A percentile compares a stretch with the other conserved stretches of the same genome.
phyloP scores from a whole-genome alignment of 768 basidiomycete genomes.

The Tricholoma terreum region DNA sequence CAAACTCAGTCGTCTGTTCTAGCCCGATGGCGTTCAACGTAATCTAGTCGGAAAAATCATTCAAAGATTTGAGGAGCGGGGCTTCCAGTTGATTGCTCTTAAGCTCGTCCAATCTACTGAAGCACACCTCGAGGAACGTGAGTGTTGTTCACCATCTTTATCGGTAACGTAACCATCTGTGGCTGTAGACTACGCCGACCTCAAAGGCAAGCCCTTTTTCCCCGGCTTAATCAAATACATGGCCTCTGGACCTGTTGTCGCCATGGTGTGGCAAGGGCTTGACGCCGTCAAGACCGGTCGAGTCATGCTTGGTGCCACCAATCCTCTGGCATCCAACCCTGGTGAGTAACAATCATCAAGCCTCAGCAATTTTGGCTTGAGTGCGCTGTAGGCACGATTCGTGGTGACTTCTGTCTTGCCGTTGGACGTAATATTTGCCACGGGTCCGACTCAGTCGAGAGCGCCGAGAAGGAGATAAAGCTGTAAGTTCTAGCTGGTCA shows the following conservation, averaged over 20 bases:
- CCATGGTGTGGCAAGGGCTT: slow-evolving; percentile 94
- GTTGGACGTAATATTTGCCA: slow-evolving; percentile 95
- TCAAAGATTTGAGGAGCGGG: slow-evolving; percentile 93
- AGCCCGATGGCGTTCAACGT: slow-evolving; percentile 99
- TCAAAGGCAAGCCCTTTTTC: slow-evolving; percentile 94
- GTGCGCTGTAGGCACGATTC: slow-evolving; percentile 72
- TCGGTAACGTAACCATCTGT: slow-evolving; percentile 10
- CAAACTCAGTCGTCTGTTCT: slow-evolving; percentile 12
- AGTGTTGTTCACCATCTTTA: slow-evolving; percentile 14
- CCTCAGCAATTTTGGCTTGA: slow-evolving; percentile 6
- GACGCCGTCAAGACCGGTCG: slow-evolving; percentile 95
- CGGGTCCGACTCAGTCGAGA: slow-evolving; percentile 87
- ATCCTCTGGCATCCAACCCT: slow-evolving; percentile 86
- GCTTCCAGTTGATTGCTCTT: slow-evolving; percentile 94
- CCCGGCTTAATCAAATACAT: slow-evolving; percentile 95
- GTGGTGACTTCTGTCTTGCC: slow-evolving; percentile 92
- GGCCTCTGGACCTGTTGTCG: slow-evolving; percentile 93
- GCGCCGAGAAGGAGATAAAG: slow-evolving; percentile 89
- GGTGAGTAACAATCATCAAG: slow-evolving; percentile 46
- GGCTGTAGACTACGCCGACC: slow-evolving; percentile 86
- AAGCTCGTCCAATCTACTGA: slow-evolving; percentile 82
- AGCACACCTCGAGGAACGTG: slow-evolving; percentile 90
- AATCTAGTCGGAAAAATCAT: slow-evolving; percentile 95
- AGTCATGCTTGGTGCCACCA: slow-evolving; percentile 93
- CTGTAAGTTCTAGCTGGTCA: slow-evolving; percentile 53